Conservation (phyloP, 75 land plant species). For the Pinus taeda region DNA sequence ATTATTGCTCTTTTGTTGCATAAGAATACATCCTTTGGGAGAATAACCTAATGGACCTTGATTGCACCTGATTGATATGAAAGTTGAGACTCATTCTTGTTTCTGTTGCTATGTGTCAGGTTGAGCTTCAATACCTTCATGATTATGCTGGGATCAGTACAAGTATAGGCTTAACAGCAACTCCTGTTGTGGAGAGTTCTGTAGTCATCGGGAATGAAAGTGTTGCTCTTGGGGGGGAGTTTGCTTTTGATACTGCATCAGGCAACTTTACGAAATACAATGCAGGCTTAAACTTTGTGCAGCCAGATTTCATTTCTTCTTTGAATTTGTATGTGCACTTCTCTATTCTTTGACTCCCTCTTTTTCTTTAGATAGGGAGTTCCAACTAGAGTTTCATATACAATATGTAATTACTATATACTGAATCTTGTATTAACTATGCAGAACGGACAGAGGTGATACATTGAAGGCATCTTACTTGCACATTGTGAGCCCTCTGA, state of each 20-base stretch:
- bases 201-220: constrained; percentile 44
- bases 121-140: constrained; percentile 69
- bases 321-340: constrained; percentile 43
- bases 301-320: constrained; percentile 55
- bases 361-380: no score
- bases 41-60: no score
- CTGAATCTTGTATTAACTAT: no score
- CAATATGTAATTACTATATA: no score
- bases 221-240: constrained; percentile 52
- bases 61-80: no score
- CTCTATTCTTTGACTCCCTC: no score
- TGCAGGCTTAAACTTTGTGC: constrained; percentile 52
- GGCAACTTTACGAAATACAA: constrained; percentile 53
- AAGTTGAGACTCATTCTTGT: no score
- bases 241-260: constrained; percentile 53
- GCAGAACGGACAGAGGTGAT: constrained; percentile 59
- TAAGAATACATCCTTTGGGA: no score
- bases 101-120: constrained; percentile 21
- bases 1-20: no score
- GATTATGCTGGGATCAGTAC: constrained; percentile 58
- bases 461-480: constrained; percentile 59
- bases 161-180: constrained; percentile 62
- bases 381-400: no score
- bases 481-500: constrained; percentile 38
- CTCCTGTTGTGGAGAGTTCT: constrained; percentile 53